Base-by-base conservation (phyloP, 306 rosid genomes). In the Cicer yamashitae region DNA sequence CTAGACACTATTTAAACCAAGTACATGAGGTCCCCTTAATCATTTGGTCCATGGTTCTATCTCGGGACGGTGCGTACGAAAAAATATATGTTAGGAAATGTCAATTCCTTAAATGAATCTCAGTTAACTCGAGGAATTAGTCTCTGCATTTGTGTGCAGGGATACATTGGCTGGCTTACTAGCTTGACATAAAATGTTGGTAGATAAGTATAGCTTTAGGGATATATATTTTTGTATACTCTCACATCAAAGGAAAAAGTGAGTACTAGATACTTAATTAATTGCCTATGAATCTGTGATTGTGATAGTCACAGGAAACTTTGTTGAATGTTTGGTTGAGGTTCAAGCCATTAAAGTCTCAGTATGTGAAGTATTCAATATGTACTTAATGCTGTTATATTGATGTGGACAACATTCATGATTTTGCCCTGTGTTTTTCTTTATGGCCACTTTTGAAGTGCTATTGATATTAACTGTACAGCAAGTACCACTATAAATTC, bases 261-360 rank as follows among this genome's bases (percentile, higher is more conserved):
- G 37, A 10, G 8, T 8, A 48, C 7, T 50, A 34, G 34, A 8
- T 50, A 8, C n/a, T 50, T 30, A 68, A 51, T 14, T 11, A 30
- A 18, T 1, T 30, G 34, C 34, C 34, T 3, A 3, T 30, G 34
- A 30, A 9, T 8, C 1, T 20, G 22, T 20, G 22, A 20, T 10
- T 1, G 12, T 41, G 22, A 11, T 41, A 7, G 77, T 72, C 25
- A 43, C 46, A 52, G 38, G 17, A 58, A 39, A 44, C 11, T 15
- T 67, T 20, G 69, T 34, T 57, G 60, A 67, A 56, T 77, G 75
- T 77, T 53, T 77, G 61, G 75, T 68, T 34, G 50, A 61, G 50
- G 57, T 22, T 72, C 14, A 9, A 10, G 15, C 6, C 47, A 67
- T 44, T 76, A 39, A 20, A 10, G 18, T 5, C 45, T 22, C 13